These are phyloP conservation scores for Clohesyomyces aquaticus DNA, from an alignment of 495 filamentous ascomycete genomes.

Conservation along the genomic window DNA sequence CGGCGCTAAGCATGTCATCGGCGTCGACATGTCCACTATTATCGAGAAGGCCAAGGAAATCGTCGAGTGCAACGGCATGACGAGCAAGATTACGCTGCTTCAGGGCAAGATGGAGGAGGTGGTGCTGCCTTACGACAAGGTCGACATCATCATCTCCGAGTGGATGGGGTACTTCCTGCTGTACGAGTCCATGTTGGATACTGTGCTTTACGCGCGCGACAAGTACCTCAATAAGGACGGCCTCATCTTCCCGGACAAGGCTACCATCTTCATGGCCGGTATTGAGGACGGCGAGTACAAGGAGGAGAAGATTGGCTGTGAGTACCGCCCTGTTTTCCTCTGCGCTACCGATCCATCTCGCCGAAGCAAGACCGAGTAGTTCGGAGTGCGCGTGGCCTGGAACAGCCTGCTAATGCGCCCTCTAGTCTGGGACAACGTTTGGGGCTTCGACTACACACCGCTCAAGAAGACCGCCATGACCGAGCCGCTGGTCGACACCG, in stretches of 20 bases:
- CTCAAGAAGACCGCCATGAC: conserved; percentile 79
- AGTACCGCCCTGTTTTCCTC: conserved; percentile 46
- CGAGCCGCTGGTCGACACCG: conserved; percentile 81
- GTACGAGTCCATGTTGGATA: conserved; percentile 98
- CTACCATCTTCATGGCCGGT: conserved; percentile 84
- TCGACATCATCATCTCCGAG: conserved; percentile 98
- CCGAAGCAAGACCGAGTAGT: too few relatives aligned
- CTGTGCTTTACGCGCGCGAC: conserved; percentile 92
- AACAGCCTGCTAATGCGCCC: not conserved
- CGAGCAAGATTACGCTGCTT: conserved; percentile 82
- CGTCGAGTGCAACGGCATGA: conserved; percentile 81
- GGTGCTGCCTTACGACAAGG: conserved; percentile 78
- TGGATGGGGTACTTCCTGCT: conserved; percentile 99
- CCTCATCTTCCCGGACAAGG: conserved; percentile 88
- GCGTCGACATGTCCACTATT: conserved; percentile 96
- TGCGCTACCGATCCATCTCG: not conserved
- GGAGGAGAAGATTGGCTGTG: conserved; percentile 84
- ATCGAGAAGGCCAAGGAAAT: conserved; percentile 94
- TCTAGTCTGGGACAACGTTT: conserved; percentile 94
- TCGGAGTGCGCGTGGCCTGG: not conserved
- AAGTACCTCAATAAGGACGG: conserved; percentile 82
- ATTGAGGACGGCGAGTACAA: conserved; percentile 88
- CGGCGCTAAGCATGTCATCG: conserved; percentile 91
- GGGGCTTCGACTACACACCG: conserved; percentile 93
- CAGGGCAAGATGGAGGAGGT: conserved; percentile 98